These are phyloP conservation scores for Russula abietina DNA, from an alignment of 768 basidiomycete genomes.

Conservation along the genomic window DNA sequence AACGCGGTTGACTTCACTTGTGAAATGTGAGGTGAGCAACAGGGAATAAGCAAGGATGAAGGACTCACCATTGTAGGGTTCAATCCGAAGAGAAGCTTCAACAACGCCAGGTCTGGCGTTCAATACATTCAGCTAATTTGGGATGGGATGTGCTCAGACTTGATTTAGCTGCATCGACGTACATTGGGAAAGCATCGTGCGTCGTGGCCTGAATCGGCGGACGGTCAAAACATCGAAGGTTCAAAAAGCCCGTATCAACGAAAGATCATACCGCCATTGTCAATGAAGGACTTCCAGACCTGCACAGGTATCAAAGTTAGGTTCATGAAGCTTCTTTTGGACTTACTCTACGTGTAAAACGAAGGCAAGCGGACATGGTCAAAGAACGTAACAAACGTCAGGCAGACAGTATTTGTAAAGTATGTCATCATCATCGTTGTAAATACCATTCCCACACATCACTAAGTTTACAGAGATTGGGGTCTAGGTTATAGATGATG, in stretches of 20 bases:
- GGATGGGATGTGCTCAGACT: neutral
- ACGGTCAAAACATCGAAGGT: neutral
- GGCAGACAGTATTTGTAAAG: neutral
- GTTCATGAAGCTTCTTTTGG: neutral
- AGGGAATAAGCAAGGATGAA: neutral
- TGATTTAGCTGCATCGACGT: constrained; percentile 23
- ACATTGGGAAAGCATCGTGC: constrained; percentile 76
- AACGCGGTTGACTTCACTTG: constrained; percentile 64
- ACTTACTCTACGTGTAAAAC: constrained; percentile 59
- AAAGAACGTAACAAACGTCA: neutral
- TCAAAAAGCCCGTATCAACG: neutral
- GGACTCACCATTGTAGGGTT: constrained; percentile 63
- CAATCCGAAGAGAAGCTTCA: constrained; percentile 63
- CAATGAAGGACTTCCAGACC: constrained; percentile 81
- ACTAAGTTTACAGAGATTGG: constrained; percentile 21
- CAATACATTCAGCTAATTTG: constrained; percentile 55
- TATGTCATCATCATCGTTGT: constrained; percentile 11
- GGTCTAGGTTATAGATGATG: constrained; percentile 24
- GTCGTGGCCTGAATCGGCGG: constrained; percentile 56
- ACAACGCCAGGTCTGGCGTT: constrained; percentile 67
- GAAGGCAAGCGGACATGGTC: constrained; percentile 60
- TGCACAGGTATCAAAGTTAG: constrained; percentile 28
- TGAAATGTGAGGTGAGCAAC: neutral
- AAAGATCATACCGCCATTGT: constrained; percentile 52
- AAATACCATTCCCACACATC: constrained; percentile 18